Base-by-base conservation (phyloP, 345 rosid genomes). In the Eucalyptus tenuipes region DNA sequence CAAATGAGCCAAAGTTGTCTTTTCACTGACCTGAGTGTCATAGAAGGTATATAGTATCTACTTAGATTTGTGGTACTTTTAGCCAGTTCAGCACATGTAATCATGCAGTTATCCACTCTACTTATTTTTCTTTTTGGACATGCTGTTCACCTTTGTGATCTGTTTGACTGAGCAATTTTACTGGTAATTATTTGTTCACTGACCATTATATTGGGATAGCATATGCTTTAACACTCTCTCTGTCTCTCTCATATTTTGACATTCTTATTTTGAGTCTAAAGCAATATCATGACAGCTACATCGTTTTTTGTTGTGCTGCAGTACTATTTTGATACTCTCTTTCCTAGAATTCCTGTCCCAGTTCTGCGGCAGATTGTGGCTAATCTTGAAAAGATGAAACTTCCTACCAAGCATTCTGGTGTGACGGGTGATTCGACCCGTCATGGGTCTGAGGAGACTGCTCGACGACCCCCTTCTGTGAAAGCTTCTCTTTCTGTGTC, bases 401-500 rank as follows among this genome's bases (percentile, higher is more conserved):
- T 98, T 49, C 96, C 99, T 57, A 88, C 94, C 17, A 96, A 98
- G 92, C 94, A 93, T 33, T 95, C 95, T 85, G 99, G 99, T 59
- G 92, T 97, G n/a, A 97, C 97, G 0, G 99, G 99, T 87, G 99
- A 98, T 75, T 50, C 91, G 24, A 92, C 71, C 47, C 95, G 95
- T 31, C 99, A 94, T 91, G 97, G 98, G 86, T 96, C 99, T 71
- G 99, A 98, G 84, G 99, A 98, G 88, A 96, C 97, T 44, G 99
- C 99, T 17, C 97, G 99, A 50, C 95, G 99, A 16, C 99, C 99
- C 13, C 99, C 99, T 24, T 98, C 99, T 31, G 99, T 98, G 88
- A 98, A 98, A 95, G 99, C 99, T 89, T 96, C 99, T 53, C 99
- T 98, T 86, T 98, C 99, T 33, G 99, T 98, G 82, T 98, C 99